Evolutionary conservation across 192 early-diverging fungal genomes (phyloP).

Genomic region (Lobulomyces angularis): DNA sequence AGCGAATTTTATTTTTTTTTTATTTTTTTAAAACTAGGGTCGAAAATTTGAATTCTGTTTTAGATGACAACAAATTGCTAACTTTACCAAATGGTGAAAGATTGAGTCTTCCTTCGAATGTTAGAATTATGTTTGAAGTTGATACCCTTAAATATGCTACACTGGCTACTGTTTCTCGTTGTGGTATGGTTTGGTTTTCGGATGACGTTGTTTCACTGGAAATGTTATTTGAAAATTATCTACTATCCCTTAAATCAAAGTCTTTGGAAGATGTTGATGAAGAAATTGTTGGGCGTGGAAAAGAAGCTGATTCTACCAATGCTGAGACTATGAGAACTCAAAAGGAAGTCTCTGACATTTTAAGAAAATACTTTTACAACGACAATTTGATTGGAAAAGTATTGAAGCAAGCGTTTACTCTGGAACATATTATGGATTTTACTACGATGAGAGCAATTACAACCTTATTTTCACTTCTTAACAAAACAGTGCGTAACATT

Average conservation of each 20-base stretch:
- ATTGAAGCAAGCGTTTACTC: constrained; percentile 47
- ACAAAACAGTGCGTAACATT: constrained; percentile 70
- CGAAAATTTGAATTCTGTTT: constrained; percentile 91
- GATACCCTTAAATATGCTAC: constrained; percentile 97
- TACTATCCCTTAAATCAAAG: constrained; percentile 58
- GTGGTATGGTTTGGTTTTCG: constrained; percentile 99
- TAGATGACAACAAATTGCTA: constrained; percentile 95
- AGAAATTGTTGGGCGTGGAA: constrained; percentile 15
- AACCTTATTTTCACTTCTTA: constrained; percentile 84
- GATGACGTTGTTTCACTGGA: constrained; percentile 68
- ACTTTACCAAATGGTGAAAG: constrained; percentile 99
- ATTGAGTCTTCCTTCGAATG: constrained; percentile 83
- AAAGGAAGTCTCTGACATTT: constrained; percentile 1
- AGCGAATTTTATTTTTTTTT: too few relatives aligned
- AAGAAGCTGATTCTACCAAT: constrained; percentile 20
- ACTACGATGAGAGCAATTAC: constrained; percentile 67
- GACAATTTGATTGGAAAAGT: constrained; percentile 66
- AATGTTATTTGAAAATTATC: constrained; percentile 75
- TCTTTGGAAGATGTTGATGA: constrained; percentile 76
- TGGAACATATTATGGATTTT: constrained; percentile 99
- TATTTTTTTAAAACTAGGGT: constrained; percentile 50
- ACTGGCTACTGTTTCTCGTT: constrained; percentile 92
- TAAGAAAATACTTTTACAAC: constrained; percentile 40
- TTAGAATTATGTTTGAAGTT: constrained; percentile 98
- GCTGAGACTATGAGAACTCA: constrained; percentile 43